Evolutionary conservation across 805 yeast species (phyloP), one percentile per base, ranked within the genome.

Genomic region (Pichia gijzeniarum): DNA sequence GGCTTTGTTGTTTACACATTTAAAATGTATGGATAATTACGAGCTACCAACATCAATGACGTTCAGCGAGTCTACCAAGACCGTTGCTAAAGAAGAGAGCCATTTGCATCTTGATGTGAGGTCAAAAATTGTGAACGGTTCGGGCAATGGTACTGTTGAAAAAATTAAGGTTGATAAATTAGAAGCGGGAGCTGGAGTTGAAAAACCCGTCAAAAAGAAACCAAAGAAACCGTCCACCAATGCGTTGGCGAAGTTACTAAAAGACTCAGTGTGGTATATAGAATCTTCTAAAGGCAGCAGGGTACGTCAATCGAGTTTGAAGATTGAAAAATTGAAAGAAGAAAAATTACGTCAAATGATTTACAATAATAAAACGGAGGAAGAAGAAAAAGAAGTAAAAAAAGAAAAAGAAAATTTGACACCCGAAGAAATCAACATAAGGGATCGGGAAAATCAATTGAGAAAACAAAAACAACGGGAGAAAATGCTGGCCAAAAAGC

Each of bases 241-340:
- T 32, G 44, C 57, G 7, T 22, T 60, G 13, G 60, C 44, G 10
- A 22, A 22, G 13, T 14, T 35, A 25, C 28, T 41, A 19, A 35
- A 39, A 30, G 61, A 57, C 40, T 53, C 61, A 9, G 58, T 56
- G 33, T 62, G 66, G 66, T 60, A 59, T 41, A 49, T 53, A n/a
- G 48, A 44, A 36, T 40, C 40, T 7, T 14, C 41, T 30, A 36
- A 40, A 17, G 44, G 48, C 6, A 16, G 12, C 5, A 36, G 22
- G 35, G 35, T 32, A 9, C 48, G 48, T 31, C 25, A 46, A 30
- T 46, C 48, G 3, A 37, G 45, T 41, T 27, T 40, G 13, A 44
- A 38, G 22, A 41, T 46, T 36, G 53, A 49, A 38, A 30, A 40
- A 20, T n/a, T 44, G 14, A 48, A 44, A 47, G 41, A 45, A 39